Conservation (phyloP, 2,329 filamentous ascomycete species). For the Diplocarpon mali region DNA sequence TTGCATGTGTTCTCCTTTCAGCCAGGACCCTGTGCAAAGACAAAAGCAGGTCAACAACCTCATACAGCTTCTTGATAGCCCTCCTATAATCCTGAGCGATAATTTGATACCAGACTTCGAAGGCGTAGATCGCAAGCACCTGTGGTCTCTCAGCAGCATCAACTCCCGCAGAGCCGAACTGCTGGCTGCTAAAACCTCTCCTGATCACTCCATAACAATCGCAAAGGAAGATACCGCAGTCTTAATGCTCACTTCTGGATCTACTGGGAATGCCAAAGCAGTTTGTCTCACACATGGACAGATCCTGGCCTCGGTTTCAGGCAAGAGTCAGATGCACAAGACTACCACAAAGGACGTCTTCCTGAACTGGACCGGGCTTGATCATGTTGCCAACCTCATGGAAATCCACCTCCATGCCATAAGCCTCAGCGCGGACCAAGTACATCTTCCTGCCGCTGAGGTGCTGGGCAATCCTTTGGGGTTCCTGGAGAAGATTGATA, state of each 20-base stretch:
- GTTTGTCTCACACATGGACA: constrained; percentile 33
- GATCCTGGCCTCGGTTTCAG: constrained; percentile 28
- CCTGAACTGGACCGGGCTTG: constrained; percentile 34
- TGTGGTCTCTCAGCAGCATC: constrained; percentile 1
- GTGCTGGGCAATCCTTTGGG: constrained; percentile 30
- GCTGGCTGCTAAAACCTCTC: neutral
- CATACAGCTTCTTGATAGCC: constrained; percentile 16
- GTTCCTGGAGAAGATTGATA: constrained; percentile 32
- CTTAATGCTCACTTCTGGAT: constrained; percentile 43
- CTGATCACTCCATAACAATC: neutral
- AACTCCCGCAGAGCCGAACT: no score
- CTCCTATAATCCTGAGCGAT: constrained; percentile 20
- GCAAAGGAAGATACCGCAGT: constrained; percentile 22
- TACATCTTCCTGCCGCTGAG: constrained; percentile 35
- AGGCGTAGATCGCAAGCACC: constrained; percentile 5
- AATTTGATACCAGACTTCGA: constrained; percentile 13
- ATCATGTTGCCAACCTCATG: constrained; percentile 41
- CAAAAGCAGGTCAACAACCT: constrained; percentile 26
- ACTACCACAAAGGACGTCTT: constrained; percentile 13
- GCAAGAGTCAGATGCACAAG: constrained; percentile 4
- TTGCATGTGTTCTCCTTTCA: constrained; percentile 27
- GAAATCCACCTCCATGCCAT: constrained; percentile 42
- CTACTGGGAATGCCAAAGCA: constrained; percentile 39
- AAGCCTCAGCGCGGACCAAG: constrained; percentile 31
- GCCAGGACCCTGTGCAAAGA: constrained; percentile 22